Evolutionary conservation across 1,284 basidiomycete genomes (phyloP), one percentile per base, ranked within the genome.

Genomic region (Cronartium quercuum): DNA sequence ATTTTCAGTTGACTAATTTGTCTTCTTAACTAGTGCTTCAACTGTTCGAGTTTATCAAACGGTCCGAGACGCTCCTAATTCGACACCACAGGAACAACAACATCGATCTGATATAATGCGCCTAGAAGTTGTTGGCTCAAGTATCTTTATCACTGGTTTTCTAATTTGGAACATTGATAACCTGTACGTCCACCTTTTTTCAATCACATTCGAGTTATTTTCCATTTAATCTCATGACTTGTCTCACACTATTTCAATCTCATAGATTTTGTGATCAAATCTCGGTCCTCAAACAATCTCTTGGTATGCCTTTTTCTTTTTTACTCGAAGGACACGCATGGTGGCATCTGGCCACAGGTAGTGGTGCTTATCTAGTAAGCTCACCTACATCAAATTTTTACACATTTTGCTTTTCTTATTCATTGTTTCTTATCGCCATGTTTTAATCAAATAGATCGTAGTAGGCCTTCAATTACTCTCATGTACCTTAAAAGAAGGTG

Each of bases 81-180:
- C 77, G 34, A 38, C 44, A 2, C 75, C 0, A 12, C 61, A 3
- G 76, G 76, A 40, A 61, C 34, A 24, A 21, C 55, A 35, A 63
- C 24, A 24, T 35, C 38, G 57, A 63, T 61, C 29, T 70, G 75
- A 21, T 75, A 78, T 76, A 34, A 34, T 62, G 2, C 34, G 65
- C 1, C 24, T 77, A 6, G 78, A 78, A 70, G 38, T 68, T 18
- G 57, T 76, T 12, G 80, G 81, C 21, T 63, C 78, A 0, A 42
- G 68, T 35, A 85, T 84, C 64, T 77, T 80, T 13, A 47, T 79
- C 0, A 47, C 67, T 1, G 85, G 84, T 1, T 86, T 86, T 75
- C 79, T 77, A 1, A 82, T 85, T 61, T 86, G 85, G 85, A 86
- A 86, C 79, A 68, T 85, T 15, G 85, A 86, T 78, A 86, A 86